phyloP scores from a whole-genome alignment of 352 stramenopile genomes.

The Phytopythium vexans region DNA sequence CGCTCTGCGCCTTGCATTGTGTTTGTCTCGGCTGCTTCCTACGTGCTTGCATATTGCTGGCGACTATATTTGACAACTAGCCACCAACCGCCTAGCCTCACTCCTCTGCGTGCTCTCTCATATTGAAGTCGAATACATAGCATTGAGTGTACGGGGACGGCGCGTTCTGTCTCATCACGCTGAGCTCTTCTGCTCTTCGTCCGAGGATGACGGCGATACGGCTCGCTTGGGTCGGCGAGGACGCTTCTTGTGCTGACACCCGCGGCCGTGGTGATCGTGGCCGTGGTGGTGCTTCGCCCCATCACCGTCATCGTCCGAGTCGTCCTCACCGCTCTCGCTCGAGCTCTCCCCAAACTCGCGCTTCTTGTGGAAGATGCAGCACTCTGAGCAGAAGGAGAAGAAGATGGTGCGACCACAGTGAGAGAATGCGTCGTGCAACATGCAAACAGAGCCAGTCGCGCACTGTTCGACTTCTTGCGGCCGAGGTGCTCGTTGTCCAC shows the following conservation, averaged over 20 bases:
- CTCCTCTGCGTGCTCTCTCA: too few species aligned
- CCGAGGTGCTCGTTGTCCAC: conserved; percentile 93
- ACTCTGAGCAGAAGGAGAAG: conserved; percentile 45
- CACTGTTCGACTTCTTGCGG: conserved; percentile 90
- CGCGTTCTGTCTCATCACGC: conserved; percentile 1
- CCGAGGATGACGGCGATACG: conserved; percentile 28
- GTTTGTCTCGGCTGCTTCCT: too few species aligned
- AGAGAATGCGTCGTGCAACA: not conserved
- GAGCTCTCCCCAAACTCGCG: conserved; percentile 89
- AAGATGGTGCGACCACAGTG: not conserved
- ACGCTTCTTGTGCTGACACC: conserved; percentile 29
- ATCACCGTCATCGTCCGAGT: conserved; percentile 23
- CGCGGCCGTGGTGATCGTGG: conserved; percentile 18
- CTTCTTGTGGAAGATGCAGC: conserved; percentile 94
- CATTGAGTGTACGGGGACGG: too few species aligned
- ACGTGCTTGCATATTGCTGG: too few species aligned
- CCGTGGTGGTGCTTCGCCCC: conserved; percentile 7
- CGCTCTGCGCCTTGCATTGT: too few species aligned
- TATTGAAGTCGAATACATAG: too few species aligned
- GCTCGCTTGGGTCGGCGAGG: conserved; percentile 22
- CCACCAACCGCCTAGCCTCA: too few species aligned
- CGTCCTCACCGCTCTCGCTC: conserved; percentile 84
- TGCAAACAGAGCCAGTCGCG: conserved; percentile 1
- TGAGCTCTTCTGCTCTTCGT: conserved; percentile 27
- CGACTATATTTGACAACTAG: too few species aligned